A percentile compares a stretch with the other conserved stretches of the same genome.
Conservation (phyloP, 352 stramenopile species). For the Pythium brachiatum region DNA sequence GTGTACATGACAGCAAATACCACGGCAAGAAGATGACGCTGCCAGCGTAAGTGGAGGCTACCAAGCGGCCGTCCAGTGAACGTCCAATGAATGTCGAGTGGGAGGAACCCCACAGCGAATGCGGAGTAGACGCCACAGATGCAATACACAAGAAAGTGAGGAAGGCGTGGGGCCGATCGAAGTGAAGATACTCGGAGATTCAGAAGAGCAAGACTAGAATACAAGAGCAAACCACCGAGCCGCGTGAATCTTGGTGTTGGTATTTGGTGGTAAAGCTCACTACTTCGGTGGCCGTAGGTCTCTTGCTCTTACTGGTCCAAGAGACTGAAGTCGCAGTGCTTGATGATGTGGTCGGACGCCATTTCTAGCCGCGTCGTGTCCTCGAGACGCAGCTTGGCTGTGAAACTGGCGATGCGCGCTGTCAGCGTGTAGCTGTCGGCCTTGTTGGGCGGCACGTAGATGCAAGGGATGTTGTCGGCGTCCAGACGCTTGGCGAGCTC, state of each 20-base stretch:
- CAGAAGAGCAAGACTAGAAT: slow-evolving; percentile 1
- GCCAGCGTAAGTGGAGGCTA: slow-evolving; percentile 48
- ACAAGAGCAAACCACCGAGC: not conserved
- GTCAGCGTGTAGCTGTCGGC: slow-evolving; percentile 88
- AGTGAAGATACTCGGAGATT: not conserved
- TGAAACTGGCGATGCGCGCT: slow-evolving; percentile 75
- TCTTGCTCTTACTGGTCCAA: slow-evolving; percentile 34
- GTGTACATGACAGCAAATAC: slow-evolving; percentile 64
- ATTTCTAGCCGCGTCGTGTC: slow-evolving; percentile 73
- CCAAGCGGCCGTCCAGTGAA: not conserved
- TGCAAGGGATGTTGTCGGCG: slow-evolving; percentile 84
- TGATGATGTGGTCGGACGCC: slow-evolving; percentile 74
- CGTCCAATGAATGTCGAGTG: not conserved
- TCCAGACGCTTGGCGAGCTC: slow-evolving; percentile 67
- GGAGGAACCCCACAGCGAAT: slow-evolving; percentile 1
- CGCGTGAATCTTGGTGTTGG: not conserved
- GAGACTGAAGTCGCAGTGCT: slow-evolving; percentile 83
- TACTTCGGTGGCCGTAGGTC: too few relatives aligned
- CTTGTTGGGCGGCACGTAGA: slow-evolving; percentile 81
- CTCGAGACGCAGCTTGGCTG: slow-evolving; percentile 76
- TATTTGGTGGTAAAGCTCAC: too few relatives aligned
- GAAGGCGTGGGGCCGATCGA: not conserved
- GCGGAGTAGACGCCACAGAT: not conserved
- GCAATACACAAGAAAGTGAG: slow-evolving; percentile 9
- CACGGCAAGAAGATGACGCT: slow-evolving; percentile 90